Evolutionary conservation across 1,284 basidiomycete genomes (phyloP).

Genomic region (Ganoderma lingzhi): DNA sequence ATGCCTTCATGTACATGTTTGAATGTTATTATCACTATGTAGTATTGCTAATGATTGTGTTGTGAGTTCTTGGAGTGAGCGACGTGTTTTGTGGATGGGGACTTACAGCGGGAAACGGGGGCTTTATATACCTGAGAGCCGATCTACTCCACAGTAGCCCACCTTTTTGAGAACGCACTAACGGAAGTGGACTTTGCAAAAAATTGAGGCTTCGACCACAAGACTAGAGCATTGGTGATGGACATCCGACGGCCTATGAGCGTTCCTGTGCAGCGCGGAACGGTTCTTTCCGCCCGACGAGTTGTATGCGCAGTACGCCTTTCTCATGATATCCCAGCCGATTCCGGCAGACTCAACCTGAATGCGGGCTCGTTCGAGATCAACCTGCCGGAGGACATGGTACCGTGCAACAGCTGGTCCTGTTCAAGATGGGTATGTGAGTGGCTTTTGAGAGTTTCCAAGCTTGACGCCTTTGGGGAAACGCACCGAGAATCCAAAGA

Average conservation of each 20-base stretch:
- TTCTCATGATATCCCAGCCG: not conserved
- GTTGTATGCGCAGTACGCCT: not conserved
- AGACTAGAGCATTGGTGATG: not conserved
- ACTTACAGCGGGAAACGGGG: slow-evolving; percentile 5
- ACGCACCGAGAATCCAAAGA: not conserved
- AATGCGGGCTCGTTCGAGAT: not conserved
- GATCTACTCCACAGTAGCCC: not conserved
- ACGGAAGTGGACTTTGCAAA: slow-evolving; percentile 3
- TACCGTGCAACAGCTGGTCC: not conserved
- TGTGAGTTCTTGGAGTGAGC: not conserved
- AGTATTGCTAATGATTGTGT: not conserved
- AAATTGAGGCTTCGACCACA: not conserved
- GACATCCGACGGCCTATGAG: not conserved
- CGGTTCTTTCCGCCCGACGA: not conserved
- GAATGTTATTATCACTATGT: not conserved
- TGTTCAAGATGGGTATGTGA: not conserved
- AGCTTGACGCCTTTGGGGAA: not conserved
- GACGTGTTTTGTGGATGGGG: slow-evolving; percentile 2
- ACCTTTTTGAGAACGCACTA: slow-evolving; percentile 1
- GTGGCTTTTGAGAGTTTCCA: not conserved
- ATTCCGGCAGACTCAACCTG: not conserved
- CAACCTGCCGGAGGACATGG: not conserved
- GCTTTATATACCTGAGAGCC: slow-evolving; percentile 3
- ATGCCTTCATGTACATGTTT: slow-evolving; percentile 26
- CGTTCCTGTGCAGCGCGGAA: slow-evolving; percentile 1